Percentiles rank a stretch among this genome's conserved stretches.
phyloP scores from a whole-genome alignment of 352 stramenopile species.

The Phytophthora aleatoria region DNA sequence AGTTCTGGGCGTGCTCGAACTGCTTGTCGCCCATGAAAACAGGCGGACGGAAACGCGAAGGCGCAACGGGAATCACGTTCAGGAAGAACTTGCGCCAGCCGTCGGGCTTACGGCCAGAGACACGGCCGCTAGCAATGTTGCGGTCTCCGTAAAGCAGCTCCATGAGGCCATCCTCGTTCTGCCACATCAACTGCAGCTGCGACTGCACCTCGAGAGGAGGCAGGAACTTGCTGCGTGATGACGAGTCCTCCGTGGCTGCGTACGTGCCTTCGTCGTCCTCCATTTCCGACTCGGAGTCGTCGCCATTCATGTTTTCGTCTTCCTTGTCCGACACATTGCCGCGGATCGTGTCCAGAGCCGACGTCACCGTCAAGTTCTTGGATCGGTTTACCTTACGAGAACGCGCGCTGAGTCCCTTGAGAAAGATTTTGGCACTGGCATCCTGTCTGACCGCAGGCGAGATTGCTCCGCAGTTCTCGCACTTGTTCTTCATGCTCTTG shows the following conservation, averaged over 20 bases:
- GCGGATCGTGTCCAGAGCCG: constrained; percentile 81
- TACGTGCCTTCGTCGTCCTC: constrained; percentile 75
- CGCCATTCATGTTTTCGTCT: constrained; percentile 37
- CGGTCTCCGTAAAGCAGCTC: constrained; percentile 93
- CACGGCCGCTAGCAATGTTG: constrained; percentile 66
- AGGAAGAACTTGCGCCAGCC: constrained; percentile 97
- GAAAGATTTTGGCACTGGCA: constrained; percentile 98
- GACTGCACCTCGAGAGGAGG: constrained; percentile 95
- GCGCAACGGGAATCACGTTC: constrained; percentile 96
- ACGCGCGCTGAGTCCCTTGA: constrained; percentile 84
- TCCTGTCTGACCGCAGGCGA: constrained; percentile 97
- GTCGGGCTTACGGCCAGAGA: constrained; percentile 52
- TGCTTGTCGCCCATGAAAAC: constrained; percentile 95
- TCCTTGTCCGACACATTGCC: constrained; percentile 68
- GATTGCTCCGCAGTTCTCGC: constrained; percentile 97
- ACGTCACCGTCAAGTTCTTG: constrained; percentile 84
- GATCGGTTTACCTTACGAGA: constrained; percentile 83
- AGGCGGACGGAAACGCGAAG: constrained; percentile 97
- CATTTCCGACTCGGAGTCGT: constrained; percentile 81
- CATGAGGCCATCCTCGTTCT: constrained; percentile 92
- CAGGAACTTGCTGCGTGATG: constrained; percentile 92
- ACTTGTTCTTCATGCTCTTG: constrained; percentile 92
- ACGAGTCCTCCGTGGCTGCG: constrained; percentile 62
- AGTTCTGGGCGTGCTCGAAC: constrained; percentile 98
- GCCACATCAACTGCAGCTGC: constrained; percentile 95